Evolutionary conservation across 2,329 filamentous ascomycete species (phyloP).

Genomic region (Diaporthe sp.): DNA sequence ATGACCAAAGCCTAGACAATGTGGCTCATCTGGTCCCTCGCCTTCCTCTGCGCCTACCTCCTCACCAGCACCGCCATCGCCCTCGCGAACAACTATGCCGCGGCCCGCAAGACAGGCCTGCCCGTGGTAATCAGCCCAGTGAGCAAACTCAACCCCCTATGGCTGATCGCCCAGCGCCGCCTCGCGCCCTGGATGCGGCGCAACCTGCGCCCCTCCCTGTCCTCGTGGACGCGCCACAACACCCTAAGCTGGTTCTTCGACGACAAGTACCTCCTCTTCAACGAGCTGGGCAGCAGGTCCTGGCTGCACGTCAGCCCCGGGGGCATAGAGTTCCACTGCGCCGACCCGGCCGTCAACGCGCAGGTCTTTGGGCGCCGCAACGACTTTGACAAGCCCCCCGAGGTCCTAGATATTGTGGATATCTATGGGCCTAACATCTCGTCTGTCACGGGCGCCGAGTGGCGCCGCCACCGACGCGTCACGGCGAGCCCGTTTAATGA

Average conservation of each 20-base stretch:
- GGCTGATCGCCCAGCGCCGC: background rate
- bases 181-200: background rate
- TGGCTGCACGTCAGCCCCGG: constrained; percentile 14
- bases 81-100: background rate
- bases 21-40: constrained; percentile 4
- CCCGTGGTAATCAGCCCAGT: constrained; percentile 13
- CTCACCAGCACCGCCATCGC: background rate
- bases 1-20: background rate
- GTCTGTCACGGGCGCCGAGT: background rate
- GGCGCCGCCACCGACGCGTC: constrained; percentile 10
- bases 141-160: background rate
- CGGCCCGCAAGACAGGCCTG: constrained; percentile 18
- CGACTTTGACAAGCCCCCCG: background rate
- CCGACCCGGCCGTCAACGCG: constrained; percentile 24
- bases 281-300: background rate
- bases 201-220: background rate
- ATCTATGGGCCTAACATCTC: constrained; percentile 17
- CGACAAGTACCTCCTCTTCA: constrained; percentile 12
- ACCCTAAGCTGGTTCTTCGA: constrained; percentile 10
- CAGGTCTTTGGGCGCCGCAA: background rate
- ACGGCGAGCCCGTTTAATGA: background rate
- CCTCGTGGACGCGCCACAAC: constrained; percentile 13
- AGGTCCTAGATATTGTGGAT: background rate
- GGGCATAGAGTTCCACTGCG: constrained; percentile 4
- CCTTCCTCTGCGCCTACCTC: background rate